These are phyloP conservation scores for Toxoplasma gondii DNA, from an alignment of 169 alveolate genomes.

Conservation along the genomic window DNA sequence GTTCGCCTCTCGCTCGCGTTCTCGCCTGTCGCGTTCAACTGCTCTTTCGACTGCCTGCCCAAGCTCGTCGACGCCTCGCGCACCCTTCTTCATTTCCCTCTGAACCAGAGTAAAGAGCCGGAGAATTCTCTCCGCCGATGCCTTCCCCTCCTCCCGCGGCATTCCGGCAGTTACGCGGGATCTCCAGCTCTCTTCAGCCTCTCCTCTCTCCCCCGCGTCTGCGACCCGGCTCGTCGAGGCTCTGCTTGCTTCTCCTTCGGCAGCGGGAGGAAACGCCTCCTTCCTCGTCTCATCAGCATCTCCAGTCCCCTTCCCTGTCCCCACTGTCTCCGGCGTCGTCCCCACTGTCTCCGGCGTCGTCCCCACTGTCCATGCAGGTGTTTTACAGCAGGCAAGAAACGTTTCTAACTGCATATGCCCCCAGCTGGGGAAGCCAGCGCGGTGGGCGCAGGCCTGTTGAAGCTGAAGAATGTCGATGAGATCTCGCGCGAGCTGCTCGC, in stretches of 20 bases:
- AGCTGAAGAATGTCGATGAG: not conserved
- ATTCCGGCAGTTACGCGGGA: too few species aligned
- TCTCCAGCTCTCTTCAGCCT: not conserved
- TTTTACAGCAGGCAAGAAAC: not conserved
- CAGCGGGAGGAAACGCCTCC: too few species aligned
- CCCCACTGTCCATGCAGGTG: too few species aligned
- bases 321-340: too few species aligned
- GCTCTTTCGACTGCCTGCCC: not conserved
- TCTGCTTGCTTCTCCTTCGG: too few species aligned
- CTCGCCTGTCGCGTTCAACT: not conserved
- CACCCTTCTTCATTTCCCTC: not conserved
- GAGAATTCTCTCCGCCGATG: not conserved
- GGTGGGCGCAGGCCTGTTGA: not conserved
- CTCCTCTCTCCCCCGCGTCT: not conserved
- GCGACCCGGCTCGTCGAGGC: too few species aligned
- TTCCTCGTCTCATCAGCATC: too few species aligned
- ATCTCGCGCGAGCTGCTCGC: not conserved
- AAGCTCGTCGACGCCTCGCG: not conserved
- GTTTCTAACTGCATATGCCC: not conserved
- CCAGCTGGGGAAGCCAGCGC: not conserved
- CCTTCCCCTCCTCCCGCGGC: not conserved
- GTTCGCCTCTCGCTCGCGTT: not conserved
- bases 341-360: too few species aligned
- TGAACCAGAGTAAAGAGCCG: not conserved
- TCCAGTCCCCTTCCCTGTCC: too few species aligned